Evolutionary conservation across 345 rosid species (phyloP).

Genomic region (Arabidopsis suecica): DNA sequence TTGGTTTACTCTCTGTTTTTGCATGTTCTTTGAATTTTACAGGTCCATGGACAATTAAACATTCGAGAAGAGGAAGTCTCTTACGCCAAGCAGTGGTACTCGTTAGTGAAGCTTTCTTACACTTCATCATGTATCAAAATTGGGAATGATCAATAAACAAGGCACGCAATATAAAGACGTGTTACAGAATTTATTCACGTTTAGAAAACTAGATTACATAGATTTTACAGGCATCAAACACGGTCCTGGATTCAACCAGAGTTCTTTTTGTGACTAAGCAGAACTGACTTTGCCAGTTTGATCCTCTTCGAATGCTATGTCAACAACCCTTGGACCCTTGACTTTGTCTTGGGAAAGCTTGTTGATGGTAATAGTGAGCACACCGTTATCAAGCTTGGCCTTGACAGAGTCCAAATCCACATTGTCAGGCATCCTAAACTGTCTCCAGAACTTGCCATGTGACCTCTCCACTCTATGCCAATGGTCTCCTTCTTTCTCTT

Average conservation of each 20-base stretch:
- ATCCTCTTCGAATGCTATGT: constrained; percentile 53
- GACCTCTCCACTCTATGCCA: constrained; percentile 88
- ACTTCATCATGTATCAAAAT: too few species aligned
- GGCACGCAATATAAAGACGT: background rate
- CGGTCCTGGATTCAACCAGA: constrained; percentile 21
- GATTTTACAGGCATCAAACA: constrained; percentile 13
- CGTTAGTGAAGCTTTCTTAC: background rate
- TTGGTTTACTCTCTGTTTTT: background rate
- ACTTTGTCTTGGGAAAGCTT: constrained; percentile 69
- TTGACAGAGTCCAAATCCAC: constrained; percentile 66
- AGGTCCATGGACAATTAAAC: constrained; percentile 6
- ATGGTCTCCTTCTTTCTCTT: constrained; percentile 68
- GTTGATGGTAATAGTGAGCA: constrained; percentile 58
- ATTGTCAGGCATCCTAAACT: constrained; percentile 72
- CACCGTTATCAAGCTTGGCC: constrained; percentile 79
- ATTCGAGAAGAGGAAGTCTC: background rate
- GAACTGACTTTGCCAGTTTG: constrained; percentile 48
- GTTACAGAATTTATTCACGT: constrained; percentile 18
- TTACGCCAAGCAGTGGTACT: background rate
- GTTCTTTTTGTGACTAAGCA: constrained; percentile 53
- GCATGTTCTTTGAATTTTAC: background rate
- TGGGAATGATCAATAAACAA: constrained; percentile 8
- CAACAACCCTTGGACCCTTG: constrained; percentile 63
- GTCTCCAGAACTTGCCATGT: constrained; percentile 84
- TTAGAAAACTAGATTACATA: constrained; percentile 12